These are phyloP conservation scores for Ophiostoma fasciatum DNA, from an alignment of 2,329 filamentous ascomycete species.

Conservation along the genomic window DNA sequence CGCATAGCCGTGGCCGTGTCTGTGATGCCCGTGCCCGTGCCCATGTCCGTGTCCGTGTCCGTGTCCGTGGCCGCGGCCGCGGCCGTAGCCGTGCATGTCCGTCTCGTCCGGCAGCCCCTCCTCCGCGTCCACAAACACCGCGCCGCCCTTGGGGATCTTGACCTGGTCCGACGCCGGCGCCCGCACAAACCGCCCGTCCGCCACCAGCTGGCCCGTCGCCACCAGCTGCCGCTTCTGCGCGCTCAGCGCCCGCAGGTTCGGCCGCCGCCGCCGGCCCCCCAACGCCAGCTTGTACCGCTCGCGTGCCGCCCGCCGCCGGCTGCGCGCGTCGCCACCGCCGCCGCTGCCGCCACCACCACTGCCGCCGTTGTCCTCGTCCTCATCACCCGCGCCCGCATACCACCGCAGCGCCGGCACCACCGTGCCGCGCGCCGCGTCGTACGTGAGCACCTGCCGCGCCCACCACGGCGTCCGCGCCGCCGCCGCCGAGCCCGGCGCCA, in stretches of 20 bases:
- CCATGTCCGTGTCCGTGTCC: too few species aligned
- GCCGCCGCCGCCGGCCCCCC: neutral
- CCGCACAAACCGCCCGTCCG: slow-evolving; percentile 70
- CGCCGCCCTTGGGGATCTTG: slow-evolving; percentile 71
- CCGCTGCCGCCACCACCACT: neutral
- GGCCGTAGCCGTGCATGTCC: too few species aligned
- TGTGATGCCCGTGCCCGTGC: too few species aligned
- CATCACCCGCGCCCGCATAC: neutral
- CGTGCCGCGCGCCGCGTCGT: slow-evolving; percentile 20
- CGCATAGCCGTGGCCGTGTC: too few species aligned
- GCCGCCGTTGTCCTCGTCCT: neutral
- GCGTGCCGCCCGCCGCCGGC: slow-evolving; percentile 20
- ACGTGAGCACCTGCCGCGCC: slow-evolving; percentile 30
- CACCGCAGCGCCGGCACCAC: slow-evolving; percentile 32
- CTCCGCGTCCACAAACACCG: slow-evolving; percentile 65
- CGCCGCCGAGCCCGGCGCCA: slow-evolving; percentile 22
- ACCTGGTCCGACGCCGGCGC: slow-evolving; percentile 93
- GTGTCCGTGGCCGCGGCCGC: too few species aligned
- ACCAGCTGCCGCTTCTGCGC: slow-evolving; percentile 31
- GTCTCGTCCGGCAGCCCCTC: slow-evolving; percentile 44
- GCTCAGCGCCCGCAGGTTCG: slow-evolving; percentile 13
- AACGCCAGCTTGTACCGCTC: neutral
- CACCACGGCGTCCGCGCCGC: slow-evolving; percentile 22
- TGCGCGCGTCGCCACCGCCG: neutral
- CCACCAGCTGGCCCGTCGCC: slow-evolving; percentile 37